Percentiles rank a stretch among this genome's conserved stretches.
phyloP scores from a whole-genome alignment of 1,139 yeast genomes.

The Kodamaea sp. region DNA sequence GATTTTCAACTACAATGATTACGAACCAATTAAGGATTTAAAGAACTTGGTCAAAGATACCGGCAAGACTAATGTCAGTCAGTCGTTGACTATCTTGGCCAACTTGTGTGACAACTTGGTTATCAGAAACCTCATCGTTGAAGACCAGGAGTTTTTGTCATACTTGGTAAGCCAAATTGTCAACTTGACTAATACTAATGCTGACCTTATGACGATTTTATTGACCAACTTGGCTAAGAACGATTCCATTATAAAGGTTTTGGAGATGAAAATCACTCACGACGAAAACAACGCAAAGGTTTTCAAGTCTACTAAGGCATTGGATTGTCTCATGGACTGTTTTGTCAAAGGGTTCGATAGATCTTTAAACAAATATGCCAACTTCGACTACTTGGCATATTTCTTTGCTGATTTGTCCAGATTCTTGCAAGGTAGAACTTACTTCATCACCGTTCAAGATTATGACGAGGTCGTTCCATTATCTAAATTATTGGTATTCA shows the following conservation, averaged over 20 bases:
- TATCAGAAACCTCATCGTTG: conserved; percentile 65
- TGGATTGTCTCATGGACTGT: conserved; percentile 86
- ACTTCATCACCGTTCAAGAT: conserved; percentile 67
- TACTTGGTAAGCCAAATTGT: conserved; percentile 56
- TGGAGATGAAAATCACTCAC: conserved; percentile 47
- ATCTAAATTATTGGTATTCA: conserved; percentile 77
- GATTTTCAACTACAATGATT: conserved; percentile 70
- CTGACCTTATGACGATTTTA: conserved; percentile 82
- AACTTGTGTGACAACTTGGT: conserved; percentile 74
- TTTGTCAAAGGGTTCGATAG: conserved; percentile 85
- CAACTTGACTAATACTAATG: conserved; percentile 60
- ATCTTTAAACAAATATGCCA: conserved; percentile 67
- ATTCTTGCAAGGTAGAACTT: conserved; percentile 65
- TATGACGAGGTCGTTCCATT: conserved; percentile 82
- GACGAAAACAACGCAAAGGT: conserved; percentile 31
- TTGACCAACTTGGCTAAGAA: conserved; percentile 83
- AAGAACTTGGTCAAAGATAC: conserved; percentile 55
- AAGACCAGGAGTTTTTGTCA: conserved; percentile 61
- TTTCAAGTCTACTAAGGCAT: conserved; percentile 59
- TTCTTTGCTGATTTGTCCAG: conserved; percentile 91
- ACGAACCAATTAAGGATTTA: conserved; percentile 72
- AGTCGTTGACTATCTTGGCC: conserved; percentile 77
- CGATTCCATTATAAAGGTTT: conserved; percentile 58
- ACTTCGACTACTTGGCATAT: conserved; percentile 80
- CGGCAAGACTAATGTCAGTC: conserved; percentile 58